Conservation (phyloP, 108 stramenopile genomes). For the Heterococcus sp. region DNA sequence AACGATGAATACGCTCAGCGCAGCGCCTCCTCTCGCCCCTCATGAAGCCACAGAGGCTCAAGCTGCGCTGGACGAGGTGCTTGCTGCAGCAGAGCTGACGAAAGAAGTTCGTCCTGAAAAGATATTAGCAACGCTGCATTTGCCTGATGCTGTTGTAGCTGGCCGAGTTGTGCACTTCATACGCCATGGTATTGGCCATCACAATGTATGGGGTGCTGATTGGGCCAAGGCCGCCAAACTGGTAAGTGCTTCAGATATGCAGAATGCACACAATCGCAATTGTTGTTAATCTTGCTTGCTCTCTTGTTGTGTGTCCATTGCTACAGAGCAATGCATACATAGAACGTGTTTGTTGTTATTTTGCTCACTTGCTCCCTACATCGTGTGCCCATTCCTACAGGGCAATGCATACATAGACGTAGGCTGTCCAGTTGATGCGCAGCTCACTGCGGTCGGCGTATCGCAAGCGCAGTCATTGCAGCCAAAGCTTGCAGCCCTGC, state of each 20-base stretch:
- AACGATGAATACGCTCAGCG: conserved; percentile 68
- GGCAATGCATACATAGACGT: background rate
- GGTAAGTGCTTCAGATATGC: too few relatives aligned
- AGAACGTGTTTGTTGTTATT: background rate
- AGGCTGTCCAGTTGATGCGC: background rate
- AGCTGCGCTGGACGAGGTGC: background rate
- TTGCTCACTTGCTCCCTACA: background rate
- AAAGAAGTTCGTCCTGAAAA: background rate
- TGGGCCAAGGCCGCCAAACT: background rate
- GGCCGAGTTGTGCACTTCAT: background rate
- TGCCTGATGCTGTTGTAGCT: background rate
- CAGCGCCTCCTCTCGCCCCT: conserved; percentile 72
- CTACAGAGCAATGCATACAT: too few relatives aligned
- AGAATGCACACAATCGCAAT: too few relatives aligned
- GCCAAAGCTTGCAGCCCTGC: background rate
- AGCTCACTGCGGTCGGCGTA: background rate
- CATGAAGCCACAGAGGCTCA: background rate
- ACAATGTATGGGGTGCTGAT: background rate
- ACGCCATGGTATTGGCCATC: background rate
- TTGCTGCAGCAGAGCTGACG: background rate
- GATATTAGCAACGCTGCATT: background rate
- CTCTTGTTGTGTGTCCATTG: too few relatives aligned
- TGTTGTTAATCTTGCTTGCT: too few relatives aligned
- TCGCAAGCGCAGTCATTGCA: background rate
- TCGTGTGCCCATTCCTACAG: too few relatives aligned